Evolutionary conservation across 768 basidiomycete genomes (phyloP), one percentile per base, ranked within the genome.

Genomic region (Boletus sp.): DNA sequence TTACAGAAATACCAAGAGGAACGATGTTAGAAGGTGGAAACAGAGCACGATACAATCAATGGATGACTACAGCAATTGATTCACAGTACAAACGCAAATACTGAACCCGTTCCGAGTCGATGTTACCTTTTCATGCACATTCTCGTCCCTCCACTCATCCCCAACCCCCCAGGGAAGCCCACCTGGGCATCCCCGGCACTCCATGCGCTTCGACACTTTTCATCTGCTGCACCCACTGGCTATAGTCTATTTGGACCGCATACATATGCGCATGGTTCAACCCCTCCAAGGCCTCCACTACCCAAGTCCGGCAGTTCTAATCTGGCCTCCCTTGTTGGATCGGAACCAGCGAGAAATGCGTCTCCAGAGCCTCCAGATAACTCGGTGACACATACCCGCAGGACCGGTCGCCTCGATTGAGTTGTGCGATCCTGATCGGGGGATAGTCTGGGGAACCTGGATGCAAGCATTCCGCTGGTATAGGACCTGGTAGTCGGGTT

Each of bases 301-400:
- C 63, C 63, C 63, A 65, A 5, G 50, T 65, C 47, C 65, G 63
- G 41, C 57, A 53, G 21, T 58, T 60, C 61, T 57, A 64, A 10
- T 56, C 48, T 4, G 62, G 14, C 11, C 49, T 35, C 4, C 55
- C 50, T 11, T 62, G 56, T 29, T 37, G 38, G 11, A 64, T 47
- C 23, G 52, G 54, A 13, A 64, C 50, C 0, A 60, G 47, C n/a
- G 62, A 45, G 7, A 63, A 39, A 17, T 40, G 50, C 21, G 33
- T 41, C 51, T 63, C 54, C n/a, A 60, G 43, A 3, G 21, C 0
- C 2, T 21, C 51, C n/a, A 63, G 29, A 10, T 46, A 34, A 0
- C 40, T 30, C 5, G 55, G 63, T 0, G 53, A 30, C 0, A 64
- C 57, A 13, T 50, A 59, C 0, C 63, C 60, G 6, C n/a, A n/a